Conservation (phyloP, 2,329 filamentous ascomycete species). For the Stemphylium vesicarium region DNA sequence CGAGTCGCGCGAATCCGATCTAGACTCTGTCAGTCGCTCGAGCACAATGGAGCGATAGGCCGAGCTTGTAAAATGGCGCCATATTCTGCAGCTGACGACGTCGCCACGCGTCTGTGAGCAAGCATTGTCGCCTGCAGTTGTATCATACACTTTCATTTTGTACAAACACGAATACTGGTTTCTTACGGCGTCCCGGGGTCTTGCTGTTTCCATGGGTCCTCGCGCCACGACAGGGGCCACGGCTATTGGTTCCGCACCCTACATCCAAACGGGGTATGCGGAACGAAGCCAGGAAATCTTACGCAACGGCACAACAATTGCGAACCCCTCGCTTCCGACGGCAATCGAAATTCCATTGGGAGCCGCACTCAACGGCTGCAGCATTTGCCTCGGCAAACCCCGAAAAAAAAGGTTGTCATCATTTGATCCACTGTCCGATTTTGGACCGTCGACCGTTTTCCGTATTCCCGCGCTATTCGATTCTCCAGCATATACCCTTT, state of each 20-base stretch:
- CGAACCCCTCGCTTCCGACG: conserved; percentile 4
- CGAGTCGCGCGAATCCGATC: conserved; percentile 43
- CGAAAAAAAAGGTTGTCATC: conserved; percentile 19
- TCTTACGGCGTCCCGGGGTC: conserved; percentile 19
- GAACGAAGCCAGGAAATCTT: conserved; percentile 13
- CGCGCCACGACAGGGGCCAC: conserved; percentile 16
- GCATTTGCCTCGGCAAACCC: conserved; percentile 14
- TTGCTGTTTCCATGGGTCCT: conserved; percentile 7
- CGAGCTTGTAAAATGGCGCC: conserved; percentile 21
- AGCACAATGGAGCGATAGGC: conserved; percentile 45
- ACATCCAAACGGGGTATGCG: conserved; percentile 11
- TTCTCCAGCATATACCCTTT: conserved; percentile 35
- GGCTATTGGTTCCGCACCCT: conserved; percentile 16
- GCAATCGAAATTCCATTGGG: conserved; percentile 3
- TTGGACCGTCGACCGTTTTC: background rate
- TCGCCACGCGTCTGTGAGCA: conserved; percentile 28
- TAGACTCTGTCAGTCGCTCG: conserved; percentile 43
- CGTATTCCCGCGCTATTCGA: conserved; percentile 8
- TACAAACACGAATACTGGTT: conserved; percentile 22
- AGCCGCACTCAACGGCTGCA: background rate
- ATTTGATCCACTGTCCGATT: background rate
- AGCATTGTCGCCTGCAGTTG: conserved; percentile 17
- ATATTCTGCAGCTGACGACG: conserved; percentile 29
- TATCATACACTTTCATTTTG: conserved; percentile 30
- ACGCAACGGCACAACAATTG: conserved; percentile 8